Evolutionary conservation across 176 grass and related monocot genomes (phyloP), one percentile per base, ranked within the genome.

Genomic region (Leersia perrieri): DNA sequence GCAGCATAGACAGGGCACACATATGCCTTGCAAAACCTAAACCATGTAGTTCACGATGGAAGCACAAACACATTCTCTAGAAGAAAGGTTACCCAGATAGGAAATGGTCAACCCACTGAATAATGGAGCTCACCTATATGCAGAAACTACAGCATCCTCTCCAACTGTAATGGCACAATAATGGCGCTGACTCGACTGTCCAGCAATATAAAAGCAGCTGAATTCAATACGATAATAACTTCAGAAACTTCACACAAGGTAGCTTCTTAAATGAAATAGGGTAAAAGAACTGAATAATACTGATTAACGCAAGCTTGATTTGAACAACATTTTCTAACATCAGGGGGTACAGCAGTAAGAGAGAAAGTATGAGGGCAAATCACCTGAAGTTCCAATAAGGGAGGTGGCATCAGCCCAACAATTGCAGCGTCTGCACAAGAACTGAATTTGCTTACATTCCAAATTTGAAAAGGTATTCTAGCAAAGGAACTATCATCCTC

Each of bases 101-200:
- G 35, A 79, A 83, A 83, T 55, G 64, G 7, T 16, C 44, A 85
- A 80, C 23, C 22, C 22, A 72, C 33, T 39, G 33, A 11, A 6
- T 60, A 73, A 44, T 47, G 12, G 5, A 78, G 60, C 83, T 92
- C 74, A 93, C 95, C 95, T 89, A 89, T 98, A 98, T 63, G 95
- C 92, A 70, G 95, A 98, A 77, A 98, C 91, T 64, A 94, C 95
- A 64, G 92, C 85, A 78, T 98, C 90, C 57, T 98, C 86, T 89
- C 95, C 92, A 85, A 94, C 83, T 55, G 92, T 89, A 39, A 98
- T 89, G 53, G 92, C 88, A 98, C 95, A 80, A 55, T 98, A 94
- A 86, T 91, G 88, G 26, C 86, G 74, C 73, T 93, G 90, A 91
- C 84, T 95, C 63, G 95, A 98, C 95, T 94, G 95, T 70, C 84